Conservation (phyloP, 768 basidiomycete species). For the Psilocybe subaeruginosa region DNA sequence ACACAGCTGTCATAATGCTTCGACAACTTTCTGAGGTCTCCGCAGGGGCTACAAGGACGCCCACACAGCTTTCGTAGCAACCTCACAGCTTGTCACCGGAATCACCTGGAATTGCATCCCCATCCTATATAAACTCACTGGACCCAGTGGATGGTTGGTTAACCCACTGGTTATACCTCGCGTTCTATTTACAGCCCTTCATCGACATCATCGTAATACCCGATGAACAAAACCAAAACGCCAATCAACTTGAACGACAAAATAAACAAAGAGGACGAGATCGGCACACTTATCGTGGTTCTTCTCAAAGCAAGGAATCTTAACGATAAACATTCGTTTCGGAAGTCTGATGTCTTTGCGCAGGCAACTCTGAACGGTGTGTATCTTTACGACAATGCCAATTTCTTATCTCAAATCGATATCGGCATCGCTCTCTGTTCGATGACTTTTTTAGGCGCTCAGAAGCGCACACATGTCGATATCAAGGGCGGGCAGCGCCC, state of each 20-base stretch:
- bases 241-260: constrained; percentile 16
- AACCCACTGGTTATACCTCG: neutral
- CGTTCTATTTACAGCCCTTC: neutral
- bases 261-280: constrained; percentile 46
- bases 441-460: constrained; percentile 40
- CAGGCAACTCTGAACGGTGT: constrained; percentile 59
- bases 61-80: constrained; percentile 9
- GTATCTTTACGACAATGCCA: constrained; percentile 2
- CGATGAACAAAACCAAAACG: constrained; percentile 15
- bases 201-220: neutral
- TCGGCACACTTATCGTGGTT: constrained; percentile 86
- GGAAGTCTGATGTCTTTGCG: constrained; percentile 91
- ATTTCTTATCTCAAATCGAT: neutral
- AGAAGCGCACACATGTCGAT: constrained; percentile 73
- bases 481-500: constrained; percentile 92
- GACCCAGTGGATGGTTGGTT: neutral
- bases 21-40: constrained; percentile 10
- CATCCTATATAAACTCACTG: neutral
- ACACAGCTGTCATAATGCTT: constrained; percentile 5
- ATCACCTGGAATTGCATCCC: neutral
- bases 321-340: constrained; percentile 80
- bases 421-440: no score
- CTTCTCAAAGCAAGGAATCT: constrained; percentile 86
- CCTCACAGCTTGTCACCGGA: neutral
- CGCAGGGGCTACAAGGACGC: neutral